Evolutionary conservation across 805 yeast species (phyloP), one percentile per base, ranked within the genome.

Genomic region (Isabelozyma rhagii): DNA sequence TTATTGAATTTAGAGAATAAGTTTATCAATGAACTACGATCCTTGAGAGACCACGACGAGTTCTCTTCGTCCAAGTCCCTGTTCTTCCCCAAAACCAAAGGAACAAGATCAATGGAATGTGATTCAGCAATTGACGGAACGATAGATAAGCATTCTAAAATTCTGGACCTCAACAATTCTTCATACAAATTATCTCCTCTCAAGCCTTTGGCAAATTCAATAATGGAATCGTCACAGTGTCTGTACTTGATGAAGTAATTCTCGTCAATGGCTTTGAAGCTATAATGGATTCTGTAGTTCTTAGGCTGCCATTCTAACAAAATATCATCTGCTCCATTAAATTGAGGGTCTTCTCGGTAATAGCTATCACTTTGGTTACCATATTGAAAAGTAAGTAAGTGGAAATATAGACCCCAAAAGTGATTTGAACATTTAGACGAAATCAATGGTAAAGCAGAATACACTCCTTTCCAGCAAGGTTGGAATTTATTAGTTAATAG

Each of bases 401-500:
- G 57, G 39, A 66, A 64, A 0, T 83, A 68, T 15, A 80, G 59
- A 0, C 72, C 61, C 96, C 97, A 90, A 0, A 87, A 69, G 10
- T 71, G 45, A 0, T 64, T 67, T 14, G 76, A 72, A 40, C 70
- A 62, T 3, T 52, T 49, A 4, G 47, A 48, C 2, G 40, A 38
- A 14, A 85, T 64, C 3, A 65, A 59, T 1, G 84, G 80, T 4
- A 89, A 60, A 4, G 79, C 77, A 52, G 85, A 93, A 47, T 76
- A 69, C 1, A 87, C 87, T 5, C 87, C 90, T 15, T 81, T 78
- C 96, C 97, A 91, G 11, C 87, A 77, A 0, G 98, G 98, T 49
- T 89, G 87, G 57, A 93, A 90, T 50, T 81, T 80, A 34, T 84
- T 83, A 4, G 89, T 75, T 41, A 92, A 67, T 51, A 87, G 75